These are phyloP conservation scores for Fusarium tupiense DNA, from an alignment of 2,329 filamentous ascomycete species.

Conservation along the genomic window DNA sequence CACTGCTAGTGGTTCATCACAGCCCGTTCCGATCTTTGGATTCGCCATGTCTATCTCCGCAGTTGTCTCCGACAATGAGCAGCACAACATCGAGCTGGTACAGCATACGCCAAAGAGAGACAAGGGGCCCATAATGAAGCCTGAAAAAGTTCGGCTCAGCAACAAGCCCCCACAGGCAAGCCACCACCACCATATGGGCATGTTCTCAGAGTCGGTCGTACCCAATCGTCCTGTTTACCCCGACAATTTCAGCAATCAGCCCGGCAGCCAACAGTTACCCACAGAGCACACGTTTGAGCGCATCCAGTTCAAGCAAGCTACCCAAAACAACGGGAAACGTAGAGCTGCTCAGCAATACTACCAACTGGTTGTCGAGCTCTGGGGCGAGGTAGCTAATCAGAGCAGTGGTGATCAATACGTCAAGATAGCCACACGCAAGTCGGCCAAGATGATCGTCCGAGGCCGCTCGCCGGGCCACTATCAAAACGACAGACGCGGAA, in stretches of 20 bases:
- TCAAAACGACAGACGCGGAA: conserved; percentile 74
- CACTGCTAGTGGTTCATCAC: conserved; percentile 59
- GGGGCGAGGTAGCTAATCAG: conserved; percentile 70
- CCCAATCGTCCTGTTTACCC: conserved; percentile 51
- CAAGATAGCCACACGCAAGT: conserved; percentile 77
- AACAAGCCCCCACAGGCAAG: conserved; percentile 70
- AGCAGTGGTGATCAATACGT: conserved; percentile 64
- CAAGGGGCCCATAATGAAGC: conserved; percentile 82
- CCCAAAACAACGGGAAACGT: conserved; percentile 92
- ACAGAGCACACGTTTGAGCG: conserved; percentile 79
- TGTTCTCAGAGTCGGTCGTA: conserved; percentile 54
- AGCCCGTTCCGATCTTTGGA: conserved; percentile 72
- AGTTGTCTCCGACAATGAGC: conserved; percentile 78
- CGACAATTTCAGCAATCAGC: conserved; percentile 49
- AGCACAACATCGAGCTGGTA: conserved; percentile 83
- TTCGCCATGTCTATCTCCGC: conserved; percentile 89
- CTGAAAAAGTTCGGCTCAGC: conserved; percentile 73
- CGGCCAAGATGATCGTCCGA: conserved; percentile 86
- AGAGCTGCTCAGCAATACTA: conserved; percentile 93
- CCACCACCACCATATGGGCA: conserved; percentile 56
- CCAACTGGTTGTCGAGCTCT: conserved; percentile 87
- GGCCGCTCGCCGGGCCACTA: conserved; percentile 86
- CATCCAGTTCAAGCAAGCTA: conserved; percentile 94
- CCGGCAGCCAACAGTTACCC: conserved; percentile 51
- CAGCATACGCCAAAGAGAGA: conserved; percentile 93